Percentiles rank a stretch among this genome's conserved stretches.
These are phyloP conservation scores for Fusarium protoensiforme DNA, from an alignment of 2,329 filamentous ascomycete genomes.

Conservation along the genomic window DNA sequence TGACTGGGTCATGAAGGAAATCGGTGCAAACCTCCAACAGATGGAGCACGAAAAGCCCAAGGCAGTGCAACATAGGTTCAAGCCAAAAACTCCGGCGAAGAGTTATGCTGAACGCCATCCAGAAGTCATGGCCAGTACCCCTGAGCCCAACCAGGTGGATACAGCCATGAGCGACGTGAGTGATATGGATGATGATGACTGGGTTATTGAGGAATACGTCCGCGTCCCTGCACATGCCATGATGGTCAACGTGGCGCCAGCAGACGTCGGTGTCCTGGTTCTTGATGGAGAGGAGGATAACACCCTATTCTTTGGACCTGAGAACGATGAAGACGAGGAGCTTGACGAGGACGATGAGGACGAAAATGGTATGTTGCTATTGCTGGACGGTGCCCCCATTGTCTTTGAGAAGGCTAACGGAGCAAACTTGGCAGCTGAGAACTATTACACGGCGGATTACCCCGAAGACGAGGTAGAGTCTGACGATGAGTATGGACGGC, in stretches of 20 bases:
- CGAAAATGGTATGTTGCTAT: slow-evolving; percentile 65
- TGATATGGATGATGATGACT: slow-evolving; percentile 63
- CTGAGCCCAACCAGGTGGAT: slow-evolving; percentile 43
- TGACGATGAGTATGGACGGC: slow-evolving; percentile 65
- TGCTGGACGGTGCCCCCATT: background rate
- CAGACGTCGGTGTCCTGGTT: slow-evolving; percentile 66
- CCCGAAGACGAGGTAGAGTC: slow-evolving; percentile 82
- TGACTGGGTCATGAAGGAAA: slow-evolving; percentile 68
- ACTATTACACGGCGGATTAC: slow-evolving; percentile 83
- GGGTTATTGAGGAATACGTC: slow-evolving; percentile 73
- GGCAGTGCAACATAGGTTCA: slow-evolving; percentile 56
- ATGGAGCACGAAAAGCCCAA: slow-evolving; percentile 56
- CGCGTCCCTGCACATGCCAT: slow-evolving; percentile 67
- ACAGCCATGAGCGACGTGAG: slow-evolving; percentile 53
- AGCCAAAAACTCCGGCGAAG: slow-evolving; percentile 65
- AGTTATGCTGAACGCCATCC: slow-evolving; percentile 68
- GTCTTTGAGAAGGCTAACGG: slow-evolving; percentile 23
- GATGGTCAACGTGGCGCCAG: slow-evolving; percentile 57
- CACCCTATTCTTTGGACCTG: slow-evolving; percentile 69
- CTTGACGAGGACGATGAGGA: slow-evolving; percentile 70
- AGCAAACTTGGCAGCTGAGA: slow-evolving; percentile 66
- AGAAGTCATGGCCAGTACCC: slow-evolving; percentile 39
- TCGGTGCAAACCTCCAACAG: slow-evolving; percentile 62
- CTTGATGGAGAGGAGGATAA: slow-evolving; percentile 69
- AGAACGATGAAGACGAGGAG: slow-evolving; percentile 71